Conservation (phyloP, 1,284 basidiomycete genomes). For the Ceratobasidium sp. region DNA sequence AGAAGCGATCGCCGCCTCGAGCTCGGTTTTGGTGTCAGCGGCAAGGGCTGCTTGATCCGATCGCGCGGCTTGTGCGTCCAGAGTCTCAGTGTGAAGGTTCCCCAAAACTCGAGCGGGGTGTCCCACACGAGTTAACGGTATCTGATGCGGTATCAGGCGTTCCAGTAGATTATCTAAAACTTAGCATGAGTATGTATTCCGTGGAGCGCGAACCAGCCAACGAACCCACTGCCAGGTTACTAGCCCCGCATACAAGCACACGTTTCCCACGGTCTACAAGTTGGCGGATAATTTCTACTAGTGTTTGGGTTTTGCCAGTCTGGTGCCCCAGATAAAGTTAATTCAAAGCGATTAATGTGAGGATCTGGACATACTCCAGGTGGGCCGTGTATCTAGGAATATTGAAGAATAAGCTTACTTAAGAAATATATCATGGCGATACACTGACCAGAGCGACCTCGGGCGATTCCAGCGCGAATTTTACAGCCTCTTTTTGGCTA, state of each 20-base stretch:
- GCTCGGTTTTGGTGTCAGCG: constrained; percentile 83
- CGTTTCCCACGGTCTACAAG: constrained; percentile 59
- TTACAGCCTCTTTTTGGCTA: constrained; percentile 83
- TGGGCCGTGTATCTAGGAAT: constrained; percentile 81
- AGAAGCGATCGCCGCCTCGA: constrained; percentile 69
- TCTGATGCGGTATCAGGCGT: constrained; percentile 61
- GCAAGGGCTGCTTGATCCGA: constrained; percentile 82
- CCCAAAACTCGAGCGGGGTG: constrained; percentile 93
- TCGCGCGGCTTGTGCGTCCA: constrained; percentile 84
- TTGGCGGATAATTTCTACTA: constrained; percentile 90
- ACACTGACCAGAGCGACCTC: constrained; percentile 71
- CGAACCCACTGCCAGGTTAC: constrained; percentile 80
- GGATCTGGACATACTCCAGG: constrained; percentile 67
- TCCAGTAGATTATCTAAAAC: constrained; percentile 80
- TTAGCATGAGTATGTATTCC: neutral
- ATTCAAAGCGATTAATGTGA: neutral
- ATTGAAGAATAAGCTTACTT: neutral
- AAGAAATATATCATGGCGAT: neutral
- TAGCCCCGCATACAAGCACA: constrained; percentile 87
- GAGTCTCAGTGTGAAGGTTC: constrained; percentile 75
- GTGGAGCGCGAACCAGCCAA: constrained; percentile 34
- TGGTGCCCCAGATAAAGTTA: constrained; percentile 31
- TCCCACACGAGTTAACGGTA: constrained; percentile 75
- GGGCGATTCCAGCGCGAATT: constrained; percentile 70
- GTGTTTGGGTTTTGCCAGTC: constrained; percentile 91